Evolutionary conservation across 306 rosid species (phyloP), one percentile per base, ranked within the genome.

Genomic region (Cajanus cajan): DNA sequence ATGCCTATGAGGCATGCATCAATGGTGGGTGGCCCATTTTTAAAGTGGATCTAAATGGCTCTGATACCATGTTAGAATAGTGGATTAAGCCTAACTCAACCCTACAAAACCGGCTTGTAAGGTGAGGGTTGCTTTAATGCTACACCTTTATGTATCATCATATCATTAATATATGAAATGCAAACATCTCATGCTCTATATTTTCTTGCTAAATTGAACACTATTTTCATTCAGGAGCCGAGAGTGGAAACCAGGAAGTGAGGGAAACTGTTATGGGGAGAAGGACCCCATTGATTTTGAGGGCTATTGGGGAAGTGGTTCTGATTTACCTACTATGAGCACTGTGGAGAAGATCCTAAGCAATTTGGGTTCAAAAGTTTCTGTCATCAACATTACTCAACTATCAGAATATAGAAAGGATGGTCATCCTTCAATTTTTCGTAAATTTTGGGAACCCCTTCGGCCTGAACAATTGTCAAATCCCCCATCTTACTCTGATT

Each of bases 291-390:
- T 93, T 28, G 85, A 89, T 14, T 1, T 47, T 19, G 93, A 89
- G 71, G 82, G 96, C 67, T 93, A 95, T 36, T 95, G 99, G 99
- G 99, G 99, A 86, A 95, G 97, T 40, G 98, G 99, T 66, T 93
- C 99, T 6, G 98, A 95, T 87, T 65, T 85, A 84, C 90, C 92
- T 4, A 93, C 99, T 7, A 90, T 91, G 99, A 83, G 77, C 71
- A 78, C 74, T 41, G 86, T 91, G 78, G 93, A 93, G 54, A 88
- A 83, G 22, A 80, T 95, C 78, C 86, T 93, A 47, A 41, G 79
- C 78, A 87, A 76, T 58, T 84, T 95, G 78, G 82, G 79, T 48
- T 88, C 96, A 10, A 90, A 91, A 87, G 89, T 95, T 45, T 85
- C 91, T 5, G 94, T 95, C 59, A 59, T 95, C 71, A 95, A 95